phyloP scores from a whole-genome alignment of 192 early-diverging fungal species.

The Umbelopsis isabellina region DNA sequence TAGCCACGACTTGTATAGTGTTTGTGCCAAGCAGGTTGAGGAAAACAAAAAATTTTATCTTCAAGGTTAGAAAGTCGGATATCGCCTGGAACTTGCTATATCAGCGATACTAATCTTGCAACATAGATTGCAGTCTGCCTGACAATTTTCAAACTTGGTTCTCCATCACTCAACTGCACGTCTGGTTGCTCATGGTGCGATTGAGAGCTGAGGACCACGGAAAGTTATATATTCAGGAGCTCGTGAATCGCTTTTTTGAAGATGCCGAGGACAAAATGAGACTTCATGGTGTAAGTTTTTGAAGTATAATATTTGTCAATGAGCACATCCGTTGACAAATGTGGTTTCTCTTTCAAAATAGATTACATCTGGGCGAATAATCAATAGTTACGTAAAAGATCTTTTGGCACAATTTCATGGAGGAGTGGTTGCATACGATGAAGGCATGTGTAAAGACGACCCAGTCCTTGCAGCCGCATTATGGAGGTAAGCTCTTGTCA shows the following conservation, averaged over 20 bases:
- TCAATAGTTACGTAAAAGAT: slow-evolving; percentile 77
- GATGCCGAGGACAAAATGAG: slow-evolving; percentile 87
- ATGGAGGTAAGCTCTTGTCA: slow-evolving; percentile 63
- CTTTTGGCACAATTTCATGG: slow-evolving; percentile 86
- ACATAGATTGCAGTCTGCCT: slow-evolving; percentile 64
- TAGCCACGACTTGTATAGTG: slow-evolving; percentile 52
- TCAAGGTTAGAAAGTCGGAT: slow-evolving; percentile 36
- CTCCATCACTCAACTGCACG: slow-evolving; percentile 83
- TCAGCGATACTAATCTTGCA: background rate
- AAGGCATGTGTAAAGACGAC: slow-evolving; percentile 85
- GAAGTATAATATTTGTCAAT: background rate
- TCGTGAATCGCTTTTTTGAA: slow-evolving; percentile 86
- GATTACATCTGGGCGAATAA: slow-evolving; percentile 73
- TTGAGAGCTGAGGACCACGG: slow-evolving; percentile 70
- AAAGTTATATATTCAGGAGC: slow-evolving; percentile 83
- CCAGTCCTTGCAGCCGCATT: slow-evolving; percentile 88
- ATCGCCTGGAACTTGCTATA: background rate
- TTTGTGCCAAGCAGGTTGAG: slow-evolving; percentile 50
- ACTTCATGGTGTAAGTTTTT: slow-evolving; percentile 69
- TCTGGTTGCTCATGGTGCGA: slow-evolving; percentile 93
- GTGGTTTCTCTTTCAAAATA: slow-evolving; percentile 28
- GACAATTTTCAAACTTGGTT: slow-evolving; percentile 98
- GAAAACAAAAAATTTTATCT: slow-evolving; percentile 53
- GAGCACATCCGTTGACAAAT: background rate
- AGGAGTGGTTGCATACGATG: slow-evolving; percentile 88